Base-by-base conservation (phyloP, 2,329 filamentous ascomycete species). In the Furcasterigmium furcatum region DNA sequence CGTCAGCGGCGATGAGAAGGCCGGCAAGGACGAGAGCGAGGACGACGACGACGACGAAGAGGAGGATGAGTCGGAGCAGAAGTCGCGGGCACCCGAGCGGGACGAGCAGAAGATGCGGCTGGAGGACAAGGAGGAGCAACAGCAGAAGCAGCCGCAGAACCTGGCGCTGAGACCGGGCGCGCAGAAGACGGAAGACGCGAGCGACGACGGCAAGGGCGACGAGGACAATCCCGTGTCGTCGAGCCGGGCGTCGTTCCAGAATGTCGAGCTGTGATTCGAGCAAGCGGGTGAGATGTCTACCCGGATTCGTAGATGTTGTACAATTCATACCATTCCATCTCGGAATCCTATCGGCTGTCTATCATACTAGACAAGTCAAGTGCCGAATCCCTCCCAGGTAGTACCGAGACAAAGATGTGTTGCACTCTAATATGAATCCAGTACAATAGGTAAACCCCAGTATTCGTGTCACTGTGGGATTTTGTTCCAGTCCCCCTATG, bases 211-310 rank as follows among this genome's bases (percentile, higher is more conserved):
- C 8, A 58, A 59, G 6, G 65, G 67, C 7, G 62, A 66, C 27
- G 51, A 59, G 4, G 57, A 58, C 34, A 62, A 61, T 19, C 62
- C 79, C 16, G 79, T 36, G 32, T 43, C 41, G 21, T 43, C 41
- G 41, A 43, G 81, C 51, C 74, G 76, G 1, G 71, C 72, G 5
- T 79, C 79, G n/a, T 84, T 85, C 61, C 80, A 84, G 55, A 79
- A 85, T 53, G 80, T 85, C 39, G 78, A 77, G 49, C 64, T 85
- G 55, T 84, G 34, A 18, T 19, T 19, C 19, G 20, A 39, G 22
- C 21, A 54, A 43, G 19, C 29, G 38, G 24, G 25, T 40, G 24
- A 27, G 24, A 27, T 12, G 24, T 27, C 7, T 7, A 12, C 12
- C 24, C 34, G 19, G 16, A 19, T 36, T 18, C n/a, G 16, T 16